Evolutionary conservation across 805 yeast genomes (phyloP).

Genomic region (Saturnispora mendoncae): DNA sequence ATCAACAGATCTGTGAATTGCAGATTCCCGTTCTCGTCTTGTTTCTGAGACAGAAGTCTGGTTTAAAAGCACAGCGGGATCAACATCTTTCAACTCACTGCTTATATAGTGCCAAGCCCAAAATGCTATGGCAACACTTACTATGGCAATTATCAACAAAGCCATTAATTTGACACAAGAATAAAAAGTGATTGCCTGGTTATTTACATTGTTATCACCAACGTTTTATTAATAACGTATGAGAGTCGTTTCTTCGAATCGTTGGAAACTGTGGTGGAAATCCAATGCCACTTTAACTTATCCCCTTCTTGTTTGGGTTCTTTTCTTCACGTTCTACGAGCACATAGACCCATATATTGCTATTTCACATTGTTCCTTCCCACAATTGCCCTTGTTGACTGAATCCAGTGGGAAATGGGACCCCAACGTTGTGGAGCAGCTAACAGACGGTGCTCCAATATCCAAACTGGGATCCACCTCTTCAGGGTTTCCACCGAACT

Average conservation of each 20-base stretch:
- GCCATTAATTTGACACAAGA: background rate
- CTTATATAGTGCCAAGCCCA: constrained; percentile 21
- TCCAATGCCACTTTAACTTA: constrained; percentile 22
- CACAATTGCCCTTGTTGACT: constrained; percentile 4
- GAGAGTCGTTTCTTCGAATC: constrained; percentile 1
- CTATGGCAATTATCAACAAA: background rate
- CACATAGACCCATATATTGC: constrained; percentile 13
- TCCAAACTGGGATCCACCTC: background rate
- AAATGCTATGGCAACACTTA: constrained; percentile 1
- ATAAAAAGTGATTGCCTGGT: too few relatives aligned
- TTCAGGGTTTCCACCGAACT: constrained; percentile 6
- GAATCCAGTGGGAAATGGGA: constrained; percentile 1
- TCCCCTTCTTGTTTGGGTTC: constrained; percentile 12
- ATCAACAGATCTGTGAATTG: constrained; percentile 65
- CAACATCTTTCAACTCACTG: constrained; percentile 43
- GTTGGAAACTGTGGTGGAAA: constrained; percentile 29
- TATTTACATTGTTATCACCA: too few relatives aligned
- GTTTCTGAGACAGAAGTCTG: constrained; percentile 63
- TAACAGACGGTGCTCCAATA: constrained; percentile 4
- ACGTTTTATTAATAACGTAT: too few relatives aligned
- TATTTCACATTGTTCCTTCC: constrained; percentile 13
- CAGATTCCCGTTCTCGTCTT: constrained; percentile 60
- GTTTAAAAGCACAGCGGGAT: constrained; percentile 45
- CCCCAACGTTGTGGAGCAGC: constrained; percentile 5
- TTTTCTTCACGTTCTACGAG: constrained; percentile 12